phyloP scores from a whole-genome alignment of 306 rosid genomes.

The Glycine latifolia region DNA sequence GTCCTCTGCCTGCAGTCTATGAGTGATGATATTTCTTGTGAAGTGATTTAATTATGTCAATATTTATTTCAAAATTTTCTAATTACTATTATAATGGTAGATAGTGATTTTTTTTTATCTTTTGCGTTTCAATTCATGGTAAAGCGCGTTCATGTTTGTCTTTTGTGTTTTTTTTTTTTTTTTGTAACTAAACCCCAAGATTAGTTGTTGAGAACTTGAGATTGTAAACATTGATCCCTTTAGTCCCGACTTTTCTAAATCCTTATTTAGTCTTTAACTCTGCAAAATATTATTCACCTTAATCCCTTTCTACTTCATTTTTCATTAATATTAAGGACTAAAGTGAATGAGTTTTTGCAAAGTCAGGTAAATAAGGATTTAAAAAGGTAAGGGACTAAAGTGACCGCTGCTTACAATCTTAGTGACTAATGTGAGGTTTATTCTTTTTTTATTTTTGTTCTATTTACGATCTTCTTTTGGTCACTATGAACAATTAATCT shows the following conservation, averaged over 20 bases:
- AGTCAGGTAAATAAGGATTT: neutral
- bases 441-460: neutral
- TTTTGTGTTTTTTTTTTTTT: neutral
- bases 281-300: neutral
- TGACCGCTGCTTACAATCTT: neutral
- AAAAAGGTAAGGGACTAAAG: neutral
- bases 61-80: constrained; percentile 25
- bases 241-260: neutral
- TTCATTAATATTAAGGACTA: constrained; percentile 1
- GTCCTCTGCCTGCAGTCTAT: constrained; percentile 8
- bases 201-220: neutral
- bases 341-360: neutral
- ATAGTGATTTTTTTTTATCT: constrained; percentile 7
- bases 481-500: neutral
- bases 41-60: constrained; percentile 20
- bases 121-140: constrained; percentile 1
- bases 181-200: neutral
- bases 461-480: constrained; percentile 1
- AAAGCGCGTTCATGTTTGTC: neutral
- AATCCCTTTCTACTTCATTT: neutral
- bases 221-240: neutral
- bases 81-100: neutral
- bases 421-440: neutral
- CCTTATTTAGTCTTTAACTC: constrained; percentile 10
- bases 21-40: constrained; percentile 25